phyloP scores from a whole-genome alignment of 2,329 filamentous ascomycete genomes.

The Phaeosphaeria sp. region DNA sequence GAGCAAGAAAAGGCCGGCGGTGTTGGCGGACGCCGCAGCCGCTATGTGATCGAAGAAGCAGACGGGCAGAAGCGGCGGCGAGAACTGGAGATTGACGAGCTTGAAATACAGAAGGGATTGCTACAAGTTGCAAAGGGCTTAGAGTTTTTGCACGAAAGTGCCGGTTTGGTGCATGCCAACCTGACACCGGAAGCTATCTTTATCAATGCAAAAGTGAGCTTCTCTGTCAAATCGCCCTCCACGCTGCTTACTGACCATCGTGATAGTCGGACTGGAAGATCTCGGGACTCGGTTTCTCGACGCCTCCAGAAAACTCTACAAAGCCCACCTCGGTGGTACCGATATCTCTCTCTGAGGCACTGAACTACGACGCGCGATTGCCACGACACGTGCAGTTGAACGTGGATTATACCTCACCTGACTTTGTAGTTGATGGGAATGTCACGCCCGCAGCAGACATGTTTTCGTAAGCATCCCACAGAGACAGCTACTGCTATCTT shows the following conservation, averaged over 20 bases:
- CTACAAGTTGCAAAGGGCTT: conserved; percentile 92
- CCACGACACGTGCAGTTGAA: conserved; percentile 85
- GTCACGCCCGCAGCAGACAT: conserved; percentile 86
- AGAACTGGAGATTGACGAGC: conserved; percentile 92
- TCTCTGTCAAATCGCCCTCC: conserved; percentile 15
- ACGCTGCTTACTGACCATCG: conserved; percentile 32
- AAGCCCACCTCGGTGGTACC: conserved; percentile 78
- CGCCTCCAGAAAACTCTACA: conserved; percentile 77
- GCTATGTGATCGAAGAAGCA: conserved; percentile 80
- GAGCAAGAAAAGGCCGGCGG: conserved; percentile 77
- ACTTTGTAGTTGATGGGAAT: conserved; percentile 92
- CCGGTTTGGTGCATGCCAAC: conserved; percentile 91
- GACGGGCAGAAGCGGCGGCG: conserved; percentile 73
- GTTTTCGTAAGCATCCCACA: no score
- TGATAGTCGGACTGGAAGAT: conserved; percentile 94
- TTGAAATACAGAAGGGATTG: conserved; percentile 96
- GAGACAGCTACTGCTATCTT: no score
- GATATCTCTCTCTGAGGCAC: conserved; percentile 80
- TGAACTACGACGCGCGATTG: conserved; percentile 84
- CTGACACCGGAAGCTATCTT: conserved; percentile 92
- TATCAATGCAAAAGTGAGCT: conserved; percentile 84
- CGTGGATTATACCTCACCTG: conserved; percentile 91
- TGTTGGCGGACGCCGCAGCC: conserved; percentile 73
- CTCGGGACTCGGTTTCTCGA: conserved; percentile 89
- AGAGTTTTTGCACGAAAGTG: conserved; percentile 95